Evolutionary conservation across 2,329 filamentous ascomycete genomes (phyloP).

Genomic region (Ilyonectria mors-panacis): DNA sequence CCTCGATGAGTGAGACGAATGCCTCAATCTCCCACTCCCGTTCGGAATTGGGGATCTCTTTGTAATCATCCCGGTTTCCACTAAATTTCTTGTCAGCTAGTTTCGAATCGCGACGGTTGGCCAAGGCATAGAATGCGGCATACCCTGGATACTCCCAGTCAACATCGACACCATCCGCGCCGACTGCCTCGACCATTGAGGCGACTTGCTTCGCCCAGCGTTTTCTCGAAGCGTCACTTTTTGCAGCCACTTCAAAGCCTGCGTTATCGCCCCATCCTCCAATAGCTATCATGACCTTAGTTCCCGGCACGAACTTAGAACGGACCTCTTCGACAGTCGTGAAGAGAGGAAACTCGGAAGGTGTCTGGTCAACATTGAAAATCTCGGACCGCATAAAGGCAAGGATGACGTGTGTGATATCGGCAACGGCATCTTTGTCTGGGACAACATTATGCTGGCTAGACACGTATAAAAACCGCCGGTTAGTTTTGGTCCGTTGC

Average conservation of each 20-base stretch:
- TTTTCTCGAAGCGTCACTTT: conserved; percentile 64
- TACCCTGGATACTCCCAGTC: conserved; percentile 77
- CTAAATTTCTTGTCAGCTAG: conserved; percentile 47
- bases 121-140: not conserved
- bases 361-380: conserved; percentile 62
- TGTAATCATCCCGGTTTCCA: conserved; percentile 81
- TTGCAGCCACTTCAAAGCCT: conserved; percentile 73
- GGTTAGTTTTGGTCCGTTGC: conserved; percentile 10
- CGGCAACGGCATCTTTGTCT: conserved; percentile 51
- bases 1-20: conserved; percentile 73
- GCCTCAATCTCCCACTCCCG: conserved; percentile 74
- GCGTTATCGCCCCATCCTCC: conserved; percentile 81
- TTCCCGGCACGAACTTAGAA: conserved; percentile 62
- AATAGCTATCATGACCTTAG: conserved; percentile 79
- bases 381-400: conserved; percentile 69
- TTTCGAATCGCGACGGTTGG: not conserved
- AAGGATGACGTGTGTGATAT: conserved; percentile 71
- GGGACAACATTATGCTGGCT: conserved; percentile 66
- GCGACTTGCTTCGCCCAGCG: conserved; percentile 76
- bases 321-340: conserved; percentile 65
- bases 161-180: conserved; percentile 76
- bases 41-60: conserved; percentile 70
- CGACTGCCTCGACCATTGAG: conserved; percentile 72
- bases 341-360: conserved; percentile 66
- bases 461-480: conserved; percentile 42